Conservation (phyloP, 179 eudicot genomes). For the Kewa caespitosa region DNA sequence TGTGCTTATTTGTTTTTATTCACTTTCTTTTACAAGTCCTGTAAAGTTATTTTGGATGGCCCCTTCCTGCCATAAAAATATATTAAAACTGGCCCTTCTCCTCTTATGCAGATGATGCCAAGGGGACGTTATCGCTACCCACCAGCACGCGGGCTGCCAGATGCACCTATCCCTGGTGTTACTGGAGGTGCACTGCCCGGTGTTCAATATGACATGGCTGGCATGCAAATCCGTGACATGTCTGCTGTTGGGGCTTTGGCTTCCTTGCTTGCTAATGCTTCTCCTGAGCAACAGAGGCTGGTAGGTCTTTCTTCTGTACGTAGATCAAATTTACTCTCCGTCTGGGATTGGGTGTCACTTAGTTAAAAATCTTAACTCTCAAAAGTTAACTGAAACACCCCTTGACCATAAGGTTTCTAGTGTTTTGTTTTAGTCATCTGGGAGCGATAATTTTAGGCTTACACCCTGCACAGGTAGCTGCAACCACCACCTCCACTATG, state of each 20-base stretch:
- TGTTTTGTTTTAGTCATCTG: too few species aligned
- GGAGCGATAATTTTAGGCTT: too few species aligned
- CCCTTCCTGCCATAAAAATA: too few species aligned
- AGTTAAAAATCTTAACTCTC: too few species aligned
- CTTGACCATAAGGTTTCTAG: too few species aligned
- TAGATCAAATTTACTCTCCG: too few species aligned
- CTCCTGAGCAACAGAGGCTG: conserved; percentile 52
- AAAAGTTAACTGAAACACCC: too few species aligned
- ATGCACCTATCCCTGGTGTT: conserved; percentile 39
- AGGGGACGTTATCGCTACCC: conserved; percentile 45
- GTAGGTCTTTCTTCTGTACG: conserved; percentile 24
- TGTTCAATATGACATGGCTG: conserved; percentile 34
- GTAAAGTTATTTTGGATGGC: background rate
- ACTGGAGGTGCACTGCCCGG: conserved; percentile 36
- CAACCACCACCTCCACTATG: too few species aligned
- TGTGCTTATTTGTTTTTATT: background rate
- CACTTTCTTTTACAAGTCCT: background rate
- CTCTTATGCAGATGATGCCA: conserved; percentile 41
- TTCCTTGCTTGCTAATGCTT: conserved; percentile 50
- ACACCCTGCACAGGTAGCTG: too few species aligned
- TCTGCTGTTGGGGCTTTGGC: conserved; percentile 53
- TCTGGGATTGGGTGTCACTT: too few species aligned
- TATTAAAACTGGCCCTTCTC: background rate
- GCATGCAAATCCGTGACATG: conserved; percentile 41
- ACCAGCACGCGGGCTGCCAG: conserved; percentile 29